Base-by-base conservation (phyloP, 257 asterid genomes). In the Orobanche coerulescens region DNA sequence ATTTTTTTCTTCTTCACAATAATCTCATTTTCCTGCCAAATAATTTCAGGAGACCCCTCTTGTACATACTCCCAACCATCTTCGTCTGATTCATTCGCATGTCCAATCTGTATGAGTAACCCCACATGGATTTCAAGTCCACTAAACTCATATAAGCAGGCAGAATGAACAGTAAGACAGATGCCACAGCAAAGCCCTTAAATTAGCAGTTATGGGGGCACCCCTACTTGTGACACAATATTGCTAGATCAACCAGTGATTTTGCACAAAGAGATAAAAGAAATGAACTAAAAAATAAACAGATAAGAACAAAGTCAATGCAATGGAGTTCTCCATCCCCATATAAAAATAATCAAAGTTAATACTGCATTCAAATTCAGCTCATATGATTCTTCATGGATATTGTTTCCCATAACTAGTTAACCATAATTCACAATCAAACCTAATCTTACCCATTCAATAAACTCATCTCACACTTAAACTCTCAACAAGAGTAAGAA, bases 21-120 rank as follows among this genome's bases (percentile, higher is more conserved):
- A 50, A 92, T 92, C 80, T 92, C 98, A 75, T 92, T 88, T 25
- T 97, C 98, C 73, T 84, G 88, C 95, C 96, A 92, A 67, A 88
- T 88, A 73, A 92, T 84, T 82, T 86, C 98, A 15, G 98, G 93
- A 56, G 95, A 95, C 44, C 98, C 98, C 22, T 84, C 98, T 68
- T 92, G 96, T 67, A 86, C 80, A 65, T 92, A 92, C 76, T 92
- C 98, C 87, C 94, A 92, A 9, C 69, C 97, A 68, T 78, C 87
- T 40, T 77, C 93, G 53, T 76, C 76, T 58, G 53, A 23, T 61
- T 77, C 94, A 58, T 59, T 61, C 43, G 77, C 87, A 59, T 37
- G 19, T 48, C 67, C 86, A 65, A 33, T 76, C 95, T 87, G 83
- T 66, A 59, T 13, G 36, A 60, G 56, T 8, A 23, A 49, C 9